These are phyloP conservation scores for Zychaea mexicana DNA, from an alignment of 371 early-diverging fungal species.

Conservation along the genomic window DNA sequence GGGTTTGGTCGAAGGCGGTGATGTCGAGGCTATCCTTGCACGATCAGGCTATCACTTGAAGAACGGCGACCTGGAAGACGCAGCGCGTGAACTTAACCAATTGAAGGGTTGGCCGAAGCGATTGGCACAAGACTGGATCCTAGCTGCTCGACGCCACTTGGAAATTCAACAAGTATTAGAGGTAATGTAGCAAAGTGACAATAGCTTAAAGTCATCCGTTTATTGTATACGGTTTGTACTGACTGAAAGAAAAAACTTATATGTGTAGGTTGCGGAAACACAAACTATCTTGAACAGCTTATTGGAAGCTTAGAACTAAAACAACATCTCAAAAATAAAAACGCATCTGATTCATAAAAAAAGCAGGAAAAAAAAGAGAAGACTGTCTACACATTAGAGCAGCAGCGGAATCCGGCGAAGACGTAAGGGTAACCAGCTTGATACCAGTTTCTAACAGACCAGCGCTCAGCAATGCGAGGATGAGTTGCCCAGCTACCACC, in stretches of 20 bases:
- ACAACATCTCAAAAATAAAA: neutral
- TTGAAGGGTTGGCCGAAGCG: slow-evolving; percentile 89
- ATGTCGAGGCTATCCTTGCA: slow-evolving; percentile 83
- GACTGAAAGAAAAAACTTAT: neutral
- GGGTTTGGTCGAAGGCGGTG: slow-evolving; percentile 82
- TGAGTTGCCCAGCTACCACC: slow-evolving; percentile 92
- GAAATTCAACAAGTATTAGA: slow-evolving; percentile 87
- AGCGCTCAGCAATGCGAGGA: slow-evolving; percentile 72
- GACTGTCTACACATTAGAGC: neutral
- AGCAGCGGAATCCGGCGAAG: slow-evolving; percentile 73
- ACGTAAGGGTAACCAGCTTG: slow-evolving; percentile 85
- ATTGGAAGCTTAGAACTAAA: slow-evolving; percentile 19
- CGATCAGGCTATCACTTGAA: slow-evolving; percentile 74
- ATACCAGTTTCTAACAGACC: slow-evolving; percentile 88
- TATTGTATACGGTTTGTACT: neutral
- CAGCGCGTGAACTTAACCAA: slow-evolving; percentile 89
- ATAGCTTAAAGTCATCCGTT: no score
- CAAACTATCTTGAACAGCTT: slow-evolving; percentile 22
- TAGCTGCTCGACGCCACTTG: slow-evolving; percentile 74
- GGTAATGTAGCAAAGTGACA: no score
- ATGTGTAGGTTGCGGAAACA: slow-evolving; percentile 22
- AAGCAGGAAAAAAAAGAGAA: neutral
- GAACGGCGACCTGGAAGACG: slow-evolving; percentile 78
- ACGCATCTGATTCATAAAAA: slow-evolving; percentile 4
- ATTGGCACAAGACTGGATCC: slow-evolving; percentile 87